These are phyloP conservation scores for Phytophthora agathidicida DNA, from an alignment of 352 stramenopile species.

Conservation along the genomic window DNA sequence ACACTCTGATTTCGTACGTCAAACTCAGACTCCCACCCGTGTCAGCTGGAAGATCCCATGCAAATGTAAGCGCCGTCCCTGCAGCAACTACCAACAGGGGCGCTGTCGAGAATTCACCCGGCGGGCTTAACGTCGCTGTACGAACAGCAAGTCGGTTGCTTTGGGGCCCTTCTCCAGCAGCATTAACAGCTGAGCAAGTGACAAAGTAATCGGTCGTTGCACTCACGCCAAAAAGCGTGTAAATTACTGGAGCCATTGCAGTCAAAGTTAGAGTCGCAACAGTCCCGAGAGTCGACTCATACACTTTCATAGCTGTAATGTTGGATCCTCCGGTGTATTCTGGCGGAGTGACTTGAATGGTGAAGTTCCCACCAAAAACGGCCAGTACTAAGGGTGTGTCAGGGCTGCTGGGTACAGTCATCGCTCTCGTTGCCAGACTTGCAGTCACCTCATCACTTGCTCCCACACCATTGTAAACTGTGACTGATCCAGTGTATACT, in stretches of 20 bases:
- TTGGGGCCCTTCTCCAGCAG: slow-evolving; percentile 33
- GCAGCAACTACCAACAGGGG: slow-evolving; percentile 32
- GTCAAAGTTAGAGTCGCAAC: slow-evolving; percentile 24
- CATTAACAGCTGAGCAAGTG: slow-evolving; percentile 47
- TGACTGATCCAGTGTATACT: slow-evolving; percentile 38
- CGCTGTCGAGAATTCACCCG: slow-evolving; percentile 35
- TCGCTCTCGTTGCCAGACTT: slow-evolving; percentile 29
- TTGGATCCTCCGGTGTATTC: slow-evolving; percentile 47
- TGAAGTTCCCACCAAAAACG: slow-evolving; percentile 71
- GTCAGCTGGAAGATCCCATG: slow-evolving; percentile 45
- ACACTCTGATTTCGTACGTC: slow-evolving; percentile 37
- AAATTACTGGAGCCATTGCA: slow-evolving; percentile 1
- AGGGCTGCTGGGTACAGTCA: slow-evolving; percentile 31
- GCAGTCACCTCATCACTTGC: slow-evolving; percentile 24
- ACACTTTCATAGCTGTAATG: slow-evolving; percentile 50
- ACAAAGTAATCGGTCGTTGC: slow-evolving; percentile 45
- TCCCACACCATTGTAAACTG: slow-evolving; percentile 43
- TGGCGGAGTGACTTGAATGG: slow-evolving; percentile 42
- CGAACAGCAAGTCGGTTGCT: slow-evolving; percentile 32
- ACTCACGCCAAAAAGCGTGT: slow-evolving; percentile 37
- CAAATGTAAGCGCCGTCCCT: slow-evolving; percentile 45
- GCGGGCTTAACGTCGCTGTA: slow-evolving; percentile 39
- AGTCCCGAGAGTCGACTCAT: slow-evolving; percentile 33
- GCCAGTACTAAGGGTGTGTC: slow-evolving; percentile 29
- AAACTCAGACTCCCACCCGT: slow-evolving; percentile 45